Evolutionary conservation across 2,329 filamentous ascomycete genomes (phyloP), one percentile per base, ranked within the genome.

Genomic region (Blastomyces gilchristii): DNA sequence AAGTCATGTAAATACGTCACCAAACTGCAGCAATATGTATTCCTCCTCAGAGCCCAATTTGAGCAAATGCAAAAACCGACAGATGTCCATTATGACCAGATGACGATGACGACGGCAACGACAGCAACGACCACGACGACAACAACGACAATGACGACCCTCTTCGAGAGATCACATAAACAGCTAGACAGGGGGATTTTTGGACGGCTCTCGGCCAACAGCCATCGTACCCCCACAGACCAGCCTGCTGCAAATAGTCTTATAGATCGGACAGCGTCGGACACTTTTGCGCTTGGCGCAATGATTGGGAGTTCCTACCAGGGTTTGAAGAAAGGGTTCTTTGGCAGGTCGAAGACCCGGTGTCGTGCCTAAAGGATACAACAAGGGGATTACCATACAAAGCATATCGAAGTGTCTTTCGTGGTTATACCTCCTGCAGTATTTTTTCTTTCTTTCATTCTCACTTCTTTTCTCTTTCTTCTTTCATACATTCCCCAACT

Each of bases 251-350:
- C 18, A 14, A 56, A 34, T 12, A 56, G n/a, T 43, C 12, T 16
- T n/a, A 2, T 9, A 1, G 54, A 43, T 41, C 34, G 54, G 22
- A 43, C 37, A 7, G 12, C 37, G 37, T n/a, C 54, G 37, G 54
- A 58, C 34, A 58, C 18, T 28, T 41, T 58, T 41, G 54, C 37
- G 22, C 12, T 58, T 43, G 37, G 54, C 34, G 2, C 54, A 37
- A 58, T 25, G 54, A 58, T 58, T 58, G 54, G 37, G 12, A 58
- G 37, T 28, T 58, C 54, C 11, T 58, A 58, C 16, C 54, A 58
- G 37, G 37, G 54, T 25, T 58, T 58, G 11, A 58, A 43, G 54
- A 58, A 43, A 43, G 54, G 54, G 2, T 58, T 58, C 53, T 56
- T 56, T n/a, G 9, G 31, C 8, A 56, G 53, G n/a, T 56, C 53